A percentile compares a stretch with the other conserved stretches of the same genome.
Conservation (phyloP, 129 eudicot genomes). For the Saussurea involucrata region DNA sequence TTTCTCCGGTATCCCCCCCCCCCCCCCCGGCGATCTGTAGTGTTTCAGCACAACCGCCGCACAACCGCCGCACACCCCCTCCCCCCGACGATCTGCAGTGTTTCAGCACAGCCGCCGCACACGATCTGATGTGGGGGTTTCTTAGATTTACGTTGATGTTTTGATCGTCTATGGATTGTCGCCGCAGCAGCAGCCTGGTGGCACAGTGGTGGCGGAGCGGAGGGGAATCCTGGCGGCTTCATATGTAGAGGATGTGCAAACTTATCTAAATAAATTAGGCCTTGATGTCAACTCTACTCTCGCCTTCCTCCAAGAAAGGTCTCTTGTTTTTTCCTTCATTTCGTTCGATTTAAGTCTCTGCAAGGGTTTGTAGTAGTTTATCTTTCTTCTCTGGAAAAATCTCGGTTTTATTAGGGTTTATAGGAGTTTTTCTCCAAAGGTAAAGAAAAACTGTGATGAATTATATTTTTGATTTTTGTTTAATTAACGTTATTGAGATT, state of each 20-base stretch:
- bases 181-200: constrained; percentile 15
- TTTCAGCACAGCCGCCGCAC: too few relatives aligned
- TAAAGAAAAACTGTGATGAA: neutral
- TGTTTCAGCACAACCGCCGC: too few relatives aligned
- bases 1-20: too few relatives aligned
- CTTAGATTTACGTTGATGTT: too few relatives aligned
- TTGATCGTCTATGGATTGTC: too few relatives aligned
- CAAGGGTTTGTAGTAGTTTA: neutral
- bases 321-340: neutral
- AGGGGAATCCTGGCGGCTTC: constrained; percentile 89
- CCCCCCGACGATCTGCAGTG: too few relatives aligned
- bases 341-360: neutral
- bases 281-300: constrained; percentile 86
- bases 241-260: constrained; percentile 78
- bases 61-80: too few relatives aligned
- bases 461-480: neutral
- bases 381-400: neutral
- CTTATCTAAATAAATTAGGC: constrained; percentile 62
- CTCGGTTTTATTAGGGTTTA: neutral
- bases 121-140: too few relatives aligned
- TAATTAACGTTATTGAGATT: neutral
- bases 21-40: too few relatives aligned
- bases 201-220: constrained; percentile 46
- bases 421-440: neutral
- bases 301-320: constrained; percentile 92